A percentile compares a stretch with the other conserved stretches of the same genome.
These are phyloP conservation scores for Pugionium cornutum DNA, from an alignment of 345 rosid species.

Conservation along the genomic window DNA sequence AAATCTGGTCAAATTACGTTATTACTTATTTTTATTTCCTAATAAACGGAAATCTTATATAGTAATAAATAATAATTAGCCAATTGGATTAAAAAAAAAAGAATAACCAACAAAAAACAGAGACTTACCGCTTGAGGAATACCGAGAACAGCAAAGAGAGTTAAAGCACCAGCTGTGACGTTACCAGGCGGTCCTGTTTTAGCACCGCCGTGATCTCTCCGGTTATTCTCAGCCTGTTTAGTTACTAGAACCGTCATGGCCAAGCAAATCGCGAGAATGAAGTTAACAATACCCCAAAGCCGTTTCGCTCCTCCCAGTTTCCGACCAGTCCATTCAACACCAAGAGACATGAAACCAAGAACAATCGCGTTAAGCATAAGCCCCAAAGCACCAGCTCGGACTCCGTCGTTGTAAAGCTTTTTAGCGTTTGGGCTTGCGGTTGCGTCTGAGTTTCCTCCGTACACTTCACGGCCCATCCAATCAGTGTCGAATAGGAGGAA, in stretches of 20 bases:
- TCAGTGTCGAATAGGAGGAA: conserved; percentile 83
- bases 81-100: background rate
- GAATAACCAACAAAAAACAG: background rate
- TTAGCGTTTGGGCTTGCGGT: background rate
- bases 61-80: background rate
- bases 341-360: conserved; percentile 63
- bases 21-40: background rate
- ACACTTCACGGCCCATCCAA: conserved; percentile 92
- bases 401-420: conserved; percentile 61
- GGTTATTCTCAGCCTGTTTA: conserved; percentile 57
- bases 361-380: conserved; percentile 78
- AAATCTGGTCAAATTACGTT: background rate
- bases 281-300: conserved; percentile 73
- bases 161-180: conserved; percentile 58
- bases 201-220: conserved; percentile 39
- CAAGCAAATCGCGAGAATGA: conserved; percentile 61
- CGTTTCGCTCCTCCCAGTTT: conserved; percentile 54
- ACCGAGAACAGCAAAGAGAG: conserved; percentile 68
- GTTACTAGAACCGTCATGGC: conserved; percentile 55
- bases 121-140: conserved; percentile 72
- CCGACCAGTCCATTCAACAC: conserved; percentile 49
- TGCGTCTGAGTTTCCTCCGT: conserved; percentile 67
- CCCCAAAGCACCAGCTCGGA: conserved; percentile 78
- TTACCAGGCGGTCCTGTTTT: conserved; percentile 47
- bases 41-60: conserved; percentile 5